Percentiles rank a stretch among this genome's conserved stretches.
These are phyloP conservation scores for Byssochlamys sp. DNA, from an alignment of 2,329 filamentous ascomycete species.

Conservation along the genomic window DNA sequence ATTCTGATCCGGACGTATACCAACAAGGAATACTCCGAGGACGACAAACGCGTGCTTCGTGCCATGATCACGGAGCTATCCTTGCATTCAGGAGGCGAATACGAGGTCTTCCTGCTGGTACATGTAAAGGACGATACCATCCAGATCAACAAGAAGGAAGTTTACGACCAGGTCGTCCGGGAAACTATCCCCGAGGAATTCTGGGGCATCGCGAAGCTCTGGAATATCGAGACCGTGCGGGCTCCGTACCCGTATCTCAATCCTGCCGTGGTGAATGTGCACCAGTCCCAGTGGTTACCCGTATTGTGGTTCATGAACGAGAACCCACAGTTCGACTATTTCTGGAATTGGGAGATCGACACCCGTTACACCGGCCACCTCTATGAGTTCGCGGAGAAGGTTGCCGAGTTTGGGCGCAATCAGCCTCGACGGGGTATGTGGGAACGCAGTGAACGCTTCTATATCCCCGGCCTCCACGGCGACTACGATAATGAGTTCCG, in stretches of 20 bases:
- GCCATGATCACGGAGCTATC: slow-evolving; percentile 74
- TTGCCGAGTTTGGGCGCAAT: slow-evolving; percentile 45
- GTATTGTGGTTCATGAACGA: slow-evolving; percentile 12
- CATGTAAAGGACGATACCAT: slow-evolving; percentile 69
- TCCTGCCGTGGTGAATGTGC: slow-evolving; percentile 6
- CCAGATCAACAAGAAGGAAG: slow-evolving; percentile 48
- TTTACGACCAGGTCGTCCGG: slow-evolving; percentile 3
- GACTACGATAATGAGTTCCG: slow-evolving; percentile 28
- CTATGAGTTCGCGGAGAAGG: slow-evolving; percentile 61
- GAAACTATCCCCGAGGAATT: slow-evolving; percentile 24
- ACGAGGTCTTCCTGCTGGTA: slow-evolving; percentile 70
- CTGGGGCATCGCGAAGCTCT: slow-evolving; percentile 26
- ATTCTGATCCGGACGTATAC: slow-evolving; percentile 76
- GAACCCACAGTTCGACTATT: slow-evolving; percentile 55
- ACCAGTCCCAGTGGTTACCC: slow-evolving; percentile 4
- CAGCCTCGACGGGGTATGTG: slow-evolving; percentile 51
- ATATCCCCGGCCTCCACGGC: slow-evolving; percentile 45
- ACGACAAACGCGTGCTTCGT: slow-evolving; percentile 72
- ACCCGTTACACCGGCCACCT: slow-evolving; percentile 56
- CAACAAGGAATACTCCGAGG: slow-evolving; percentile 66
- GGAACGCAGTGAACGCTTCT: slow-evolving; percentile 50
- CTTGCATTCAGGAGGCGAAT: slow-evolving; percentile 70
- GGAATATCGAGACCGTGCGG: slow-evolving; percentile 11
- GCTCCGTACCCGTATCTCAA: slow-evolving; percentile 9
- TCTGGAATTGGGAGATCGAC: slow-evolving; percentile 65